These are phyloP conservation scores for Nyctanthes arbortristis DNA, from an alignment of 257 asterid species.

Conservation along the genomic window DNA sequence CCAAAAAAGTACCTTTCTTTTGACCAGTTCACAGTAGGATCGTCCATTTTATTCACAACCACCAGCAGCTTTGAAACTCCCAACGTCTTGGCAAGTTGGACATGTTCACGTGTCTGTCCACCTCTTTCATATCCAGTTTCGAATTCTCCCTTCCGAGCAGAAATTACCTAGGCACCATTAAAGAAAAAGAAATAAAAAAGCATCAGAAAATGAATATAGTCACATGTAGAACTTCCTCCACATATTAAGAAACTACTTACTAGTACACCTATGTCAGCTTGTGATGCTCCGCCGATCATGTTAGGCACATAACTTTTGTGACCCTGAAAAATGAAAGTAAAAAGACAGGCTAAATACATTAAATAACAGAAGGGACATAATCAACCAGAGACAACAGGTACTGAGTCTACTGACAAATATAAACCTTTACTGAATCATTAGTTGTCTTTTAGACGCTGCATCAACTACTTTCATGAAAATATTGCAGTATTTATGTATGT, in stretches of 20 bases:
- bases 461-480: not conserved
- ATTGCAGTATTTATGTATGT: not conserved
- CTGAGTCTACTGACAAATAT: not conserved
- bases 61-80: slow-evolving; percentile 91
- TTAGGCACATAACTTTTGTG: slow-evolving; percentile 97
- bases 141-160: slow-evolving; percentile 94
- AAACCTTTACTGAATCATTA: not conserved
- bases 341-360: not conserved
- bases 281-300: slow-evolving; percentile 98
- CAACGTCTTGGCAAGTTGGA: slow-evolving; percentile 93
- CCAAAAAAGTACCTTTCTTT: slow-evolving; percentile 75
- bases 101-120: slow-evolving; percentile 99
- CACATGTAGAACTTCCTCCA: not conserved
- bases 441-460: not conserved
- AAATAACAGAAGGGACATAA: not conserved
- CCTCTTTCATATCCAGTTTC: slow-evolving; percentile 99
- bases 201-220: slow-evolving; percentile 8
- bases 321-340: slow-evolving; percentile 50
- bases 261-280: slow-evolving; percentile 94
- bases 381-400: not conserved
- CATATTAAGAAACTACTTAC: slow-evolving; percentile 40
- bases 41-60: slow-evolving; percentile 97
- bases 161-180: slow-evolving; percentile 60
- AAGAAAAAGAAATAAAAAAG: not conserved
- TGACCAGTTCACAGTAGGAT: slow-evolving; percentile 95